These are phyloP conservation scores for Capsicum rhomboideum DNA, from an alignment of 257 asterid species.

Conservation along the genomic window DNA sequence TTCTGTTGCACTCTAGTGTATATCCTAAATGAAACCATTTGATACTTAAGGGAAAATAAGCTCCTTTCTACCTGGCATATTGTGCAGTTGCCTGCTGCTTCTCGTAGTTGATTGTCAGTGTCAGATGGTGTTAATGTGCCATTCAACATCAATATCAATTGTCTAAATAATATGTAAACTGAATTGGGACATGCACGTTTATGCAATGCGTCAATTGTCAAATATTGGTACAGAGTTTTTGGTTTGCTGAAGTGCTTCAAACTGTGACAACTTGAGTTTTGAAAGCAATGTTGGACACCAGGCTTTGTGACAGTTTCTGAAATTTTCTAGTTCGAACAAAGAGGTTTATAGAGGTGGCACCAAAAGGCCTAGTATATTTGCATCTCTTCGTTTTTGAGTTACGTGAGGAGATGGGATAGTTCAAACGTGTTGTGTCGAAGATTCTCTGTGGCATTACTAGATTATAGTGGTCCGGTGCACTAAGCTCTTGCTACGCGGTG, in stretches of 20 bases:
- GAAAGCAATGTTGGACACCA: background rate
- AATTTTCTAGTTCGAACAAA: background rate
- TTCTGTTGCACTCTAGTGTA: conserved; percentile 1
- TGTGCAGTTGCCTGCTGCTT: background rate
- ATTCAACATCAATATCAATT: background rate
- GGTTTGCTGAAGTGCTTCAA: background rate
- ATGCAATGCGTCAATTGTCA: background rate
- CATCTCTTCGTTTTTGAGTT: background rate
- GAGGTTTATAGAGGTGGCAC: background rate
- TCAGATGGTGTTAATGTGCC: background rate
- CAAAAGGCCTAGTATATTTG: background rate
- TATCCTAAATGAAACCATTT: background rate
- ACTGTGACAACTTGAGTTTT: background rate
- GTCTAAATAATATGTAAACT: background rate
- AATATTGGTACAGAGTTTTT: background rate
- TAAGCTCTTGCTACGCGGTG: too few species aligned
- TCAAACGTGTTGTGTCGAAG: background rate
- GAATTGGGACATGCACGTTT: background rate
- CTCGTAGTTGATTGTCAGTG: background rate
- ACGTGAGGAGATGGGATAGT: background rate
- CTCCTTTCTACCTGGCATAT: background rate
- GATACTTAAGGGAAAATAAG: background rate
- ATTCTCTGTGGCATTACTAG: too few species aligned
- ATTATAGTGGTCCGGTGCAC: too few species aligned
- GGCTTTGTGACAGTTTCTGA: background rate